Evolutionary conservation across 176 grass and related monocot genomes (phyloP).

Genomic region (Carex littledalei): DNA sequence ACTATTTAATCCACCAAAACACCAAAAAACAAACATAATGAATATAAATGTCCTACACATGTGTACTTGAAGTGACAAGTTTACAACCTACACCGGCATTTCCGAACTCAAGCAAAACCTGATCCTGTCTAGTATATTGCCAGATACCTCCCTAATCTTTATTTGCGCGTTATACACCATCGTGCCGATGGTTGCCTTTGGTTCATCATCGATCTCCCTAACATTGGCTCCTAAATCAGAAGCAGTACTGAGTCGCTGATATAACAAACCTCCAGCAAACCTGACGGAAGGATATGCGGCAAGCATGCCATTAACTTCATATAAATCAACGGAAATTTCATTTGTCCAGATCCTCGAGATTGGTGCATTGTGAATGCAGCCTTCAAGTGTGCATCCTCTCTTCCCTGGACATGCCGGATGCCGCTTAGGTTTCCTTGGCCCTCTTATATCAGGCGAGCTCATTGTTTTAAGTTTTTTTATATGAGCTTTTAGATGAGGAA

Average conservation of each 20-base stretch:
- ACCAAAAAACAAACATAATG: not conserved
- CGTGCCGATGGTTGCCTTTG: not conserved
- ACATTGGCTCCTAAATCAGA: not conserved
- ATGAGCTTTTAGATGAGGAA: not conserved
- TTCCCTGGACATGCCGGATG: not conserved
- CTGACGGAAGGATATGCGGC: not conserved
- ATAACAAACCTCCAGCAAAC: not conserved
- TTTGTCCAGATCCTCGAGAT: not conserved
- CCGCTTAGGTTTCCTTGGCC: not conserved
- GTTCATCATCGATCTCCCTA: not conserved
- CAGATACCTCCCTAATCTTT: not conserved
- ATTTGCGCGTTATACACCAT: not conserved
- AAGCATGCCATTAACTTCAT: not conserved
- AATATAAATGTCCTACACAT: not conserved
- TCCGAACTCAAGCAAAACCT: not conserved
- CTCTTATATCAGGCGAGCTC: not conserved
- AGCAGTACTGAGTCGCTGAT: not conserved
- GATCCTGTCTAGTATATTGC: not conserved
- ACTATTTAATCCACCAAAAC: not conserved
- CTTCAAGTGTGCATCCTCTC: not conserved
- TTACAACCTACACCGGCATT: not conserved
- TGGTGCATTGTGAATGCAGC: not conserved
- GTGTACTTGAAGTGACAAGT: not conserved
- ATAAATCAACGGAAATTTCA: not conserved
- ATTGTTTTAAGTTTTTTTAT: not conserved